A percentile compares a stretch with the other conserved stretches of the same genome.
Evolutionary conservation across 2,329 filamentous ascomycete species (phyloP).

Genomic region (Aspergillus sp.): DNA sequence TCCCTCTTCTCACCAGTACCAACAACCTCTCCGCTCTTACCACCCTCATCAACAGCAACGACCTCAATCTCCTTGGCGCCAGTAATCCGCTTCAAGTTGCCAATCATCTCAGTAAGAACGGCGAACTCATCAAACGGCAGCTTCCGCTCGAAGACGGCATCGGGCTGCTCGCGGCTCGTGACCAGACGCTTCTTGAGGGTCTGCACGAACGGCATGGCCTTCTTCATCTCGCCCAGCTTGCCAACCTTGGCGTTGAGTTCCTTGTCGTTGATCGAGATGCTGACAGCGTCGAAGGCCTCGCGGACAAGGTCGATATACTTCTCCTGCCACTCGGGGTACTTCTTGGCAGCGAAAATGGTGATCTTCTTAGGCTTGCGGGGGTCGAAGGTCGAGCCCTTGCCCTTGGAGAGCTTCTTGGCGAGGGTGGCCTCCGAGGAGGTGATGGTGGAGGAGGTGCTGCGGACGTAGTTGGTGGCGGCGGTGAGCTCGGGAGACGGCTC

Average conservation of each 20-base stretch:
- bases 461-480: constrained; percentile 76
- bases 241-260: constrained; percentile 68
- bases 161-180: constrained; percentile 55
- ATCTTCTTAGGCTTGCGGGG: constrained; percentile 88
- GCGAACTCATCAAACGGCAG: constrained; percentile 78
- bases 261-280: constrained; percentile 68
- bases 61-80: constrained; percentile 66
- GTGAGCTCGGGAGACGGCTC: constrained; percentile 60
- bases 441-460: constrained; percentile 66
- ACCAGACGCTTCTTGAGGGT: constrained; percentile 74
- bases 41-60: constrained; percentile 58
- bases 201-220: constrained; percentile 96
- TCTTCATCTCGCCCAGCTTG: constrained; percentile 79
- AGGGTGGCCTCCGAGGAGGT: constrained; percentile 69
- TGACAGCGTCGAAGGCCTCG: constrained; percentile 59
- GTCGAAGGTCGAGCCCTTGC: constrained; percentile 78
- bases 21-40: constrained; percentile 40
- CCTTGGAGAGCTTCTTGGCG: constrained; percentile 86
- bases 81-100: constrained; percentile 68
- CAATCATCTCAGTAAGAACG: constrained; percentile 69
- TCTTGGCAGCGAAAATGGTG: constrained; percentile 72
- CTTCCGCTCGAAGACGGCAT: constrained; percentile 71
- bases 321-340: constrained; percentile 85
- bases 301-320: constrained; percentile 78
- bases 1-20: constrained; percentile 49